phyloP scores from a whole-genome alignment of 1,284 basidiomycete species.

The Marasmius oreades region DNA sequence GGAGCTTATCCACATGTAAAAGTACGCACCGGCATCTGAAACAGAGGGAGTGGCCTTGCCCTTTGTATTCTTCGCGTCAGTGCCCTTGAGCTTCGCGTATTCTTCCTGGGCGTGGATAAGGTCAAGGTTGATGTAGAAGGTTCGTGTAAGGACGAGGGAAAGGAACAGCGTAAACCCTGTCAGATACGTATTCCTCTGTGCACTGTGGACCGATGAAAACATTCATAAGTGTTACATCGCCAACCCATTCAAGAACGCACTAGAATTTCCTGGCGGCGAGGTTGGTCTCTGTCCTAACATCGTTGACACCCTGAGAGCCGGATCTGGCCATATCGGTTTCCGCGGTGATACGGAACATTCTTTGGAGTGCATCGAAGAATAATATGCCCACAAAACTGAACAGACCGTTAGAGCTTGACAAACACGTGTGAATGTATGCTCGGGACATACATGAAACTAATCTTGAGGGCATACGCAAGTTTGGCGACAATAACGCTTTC shows the following conservation, averaged over 20 bases:
- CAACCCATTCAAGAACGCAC: conserved; percentile 45
- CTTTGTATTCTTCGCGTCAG: neutral
- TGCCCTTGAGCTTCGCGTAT: conserved; percentile 77
- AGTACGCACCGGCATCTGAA: conserved; percentile 3
- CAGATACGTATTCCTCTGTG: conserved; percentile 84
- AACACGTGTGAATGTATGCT: neutral
- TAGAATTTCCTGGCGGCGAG: conserved; percentile 92
- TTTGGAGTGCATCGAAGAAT: conserved; percentile 88
- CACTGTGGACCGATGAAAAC: conserved; percentile 36
- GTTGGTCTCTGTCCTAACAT: conserved; percentile 80
- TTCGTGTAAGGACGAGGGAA: conserved; percentile 88
- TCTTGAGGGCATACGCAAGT: conserved; percentile 81
- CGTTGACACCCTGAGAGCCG: conserved; percentile 43
- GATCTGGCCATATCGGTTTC: conserved; percentile 73
- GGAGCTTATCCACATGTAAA: neutral
- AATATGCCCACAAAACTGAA: conserved; percentile 81
- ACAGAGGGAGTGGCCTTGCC: neutral
- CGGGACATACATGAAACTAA: conserved; percentile 82
- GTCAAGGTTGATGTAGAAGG: conserved; percentile 89
- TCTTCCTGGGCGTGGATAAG: conserved; percentile 89
- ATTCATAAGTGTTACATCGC: neutral
- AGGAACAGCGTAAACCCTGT: conserved; percentile 94
- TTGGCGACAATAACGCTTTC: conserved; percentile 68
- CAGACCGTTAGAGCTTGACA: neutral
- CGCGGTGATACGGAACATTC: conserved; percentile 85